Evolutionary conservation across 345 rosid genomes (phyloP), one percentile per base, ranked within the genome.

Genomic region (Salix suchowensis): DNA sequence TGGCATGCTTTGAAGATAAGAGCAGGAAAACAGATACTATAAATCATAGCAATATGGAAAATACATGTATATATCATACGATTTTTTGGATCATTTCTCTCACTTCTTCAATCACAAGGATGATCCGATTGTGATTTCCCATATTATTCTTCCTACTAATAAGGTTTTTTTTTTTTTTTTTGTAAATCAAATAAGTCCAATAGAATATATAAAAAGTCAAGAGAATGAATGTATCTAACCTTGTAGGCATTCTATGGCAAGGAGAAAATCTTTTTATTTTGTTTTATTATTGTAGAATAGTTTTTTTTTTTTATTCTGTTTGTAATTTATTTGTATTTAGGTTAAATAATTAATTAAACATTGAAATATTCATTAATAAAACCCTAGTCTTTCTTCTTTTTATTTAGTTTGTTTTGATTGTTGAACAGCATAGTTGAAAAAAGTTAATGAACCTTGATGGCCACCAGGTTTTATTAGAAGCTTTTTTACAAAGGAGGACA

Each of bases 161-260:
- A 40, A 40, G 37, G 37, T 6, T 40, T 40, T 32, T 32, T 32
- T 0, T 32, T 32, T 32, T 32, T 28, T 40, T 40, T 40, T 7
- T 0, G 2, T 7, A 1, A 8, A 50, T 50, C 55, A 50, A 50
- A 50, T 16, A 18, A 14, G 18, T 48, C 19, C 54, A 48, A 48
- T 16, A 48, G 5, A 48, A 50, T 48, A 48, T 50, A 5, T 50
- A 15, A 16, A 21, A 54, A 10, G 10, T 11, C 6, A 61, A 21
- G 66, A 65, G 37, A 26, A 5, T 65, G 23, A 42, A n/a, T 5
- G n/a, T 16, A 46, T 37, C 69, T 37, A 42, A 94, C 98, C 98
- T 95, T 39, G 97, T 91, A 0, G 98, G 97, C 97, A 95, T 95
- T 89, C 92, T 95, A 97, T 92, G 68, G 61, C 61, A 34, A 48